phyloP scores from a whole-genome alignment of 768 basidiomycete genomes.

The Leccinum broughii region DNA sequence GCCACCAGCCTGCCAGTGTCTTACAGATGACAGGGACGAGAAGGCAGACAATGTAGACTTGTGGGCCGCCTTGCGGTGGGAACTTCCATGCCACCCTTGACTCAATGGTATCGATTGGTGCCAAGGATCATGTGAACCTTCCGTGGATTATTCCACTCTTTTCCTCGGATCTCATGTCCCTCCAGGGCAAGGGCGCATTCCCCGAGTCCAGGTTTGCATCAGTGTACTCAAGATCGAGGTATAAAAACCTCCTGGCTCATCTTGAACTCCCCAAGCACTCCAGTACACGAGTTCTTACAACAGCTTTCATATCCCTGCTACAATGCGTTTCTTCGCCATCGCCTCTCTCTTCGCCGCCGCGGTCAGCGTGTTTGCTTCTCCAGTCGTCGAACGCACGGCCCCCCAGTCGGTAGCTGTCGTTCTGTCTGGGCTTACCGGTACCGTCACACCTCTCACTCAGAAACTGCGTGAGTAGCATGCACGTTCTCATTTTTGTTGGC shows the following conservation, averaged over 20 bases:
- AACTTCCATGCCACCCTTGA: neutral
- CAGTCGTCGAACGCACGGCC: conserved; percentile 9
- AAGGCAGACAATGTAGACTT: neutral
- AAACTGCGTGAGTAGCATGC: conserved; percentile 9
- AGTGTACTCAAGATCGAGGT: conserved; percentile 1
- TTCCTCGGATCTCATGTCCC: conserved; percentile 7
- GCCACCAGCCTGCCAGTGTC: neutral
- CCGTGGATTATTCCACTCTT: neutral
- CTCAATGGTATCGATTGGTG: neutral
- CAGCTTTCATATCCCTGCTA: neutral
- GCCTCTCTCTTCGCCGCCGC: conserved; percentile 10
- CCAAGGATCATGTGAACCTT: neutral
- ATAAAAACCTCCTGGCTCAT: conserved; percentile 10
- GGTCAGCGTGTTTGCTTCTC: conserved; percentile 10
- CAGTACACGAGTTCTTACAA: conserved; percentile 7
- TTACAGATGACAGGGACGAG: neutral
- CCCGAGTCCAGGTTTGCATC: neutral
- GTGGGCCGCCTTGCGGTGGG: neutral
- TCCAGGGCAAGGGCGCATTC: neutral
- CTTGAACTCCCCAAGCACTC: conserved; percentile 11
- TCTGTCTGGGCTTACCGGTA: conserved; percentile 2
- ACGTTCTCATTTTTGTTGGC: neutral
- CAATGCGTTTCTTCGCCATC: conserved; percentile 14
- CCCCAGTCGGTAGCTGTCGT: conserved; percentile 8
- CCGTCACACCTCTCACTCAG: conserved; percentile 10